Conservation (phyloP, 371 early-diverging fungal species). For the Mucor plumbeus region DNA sequence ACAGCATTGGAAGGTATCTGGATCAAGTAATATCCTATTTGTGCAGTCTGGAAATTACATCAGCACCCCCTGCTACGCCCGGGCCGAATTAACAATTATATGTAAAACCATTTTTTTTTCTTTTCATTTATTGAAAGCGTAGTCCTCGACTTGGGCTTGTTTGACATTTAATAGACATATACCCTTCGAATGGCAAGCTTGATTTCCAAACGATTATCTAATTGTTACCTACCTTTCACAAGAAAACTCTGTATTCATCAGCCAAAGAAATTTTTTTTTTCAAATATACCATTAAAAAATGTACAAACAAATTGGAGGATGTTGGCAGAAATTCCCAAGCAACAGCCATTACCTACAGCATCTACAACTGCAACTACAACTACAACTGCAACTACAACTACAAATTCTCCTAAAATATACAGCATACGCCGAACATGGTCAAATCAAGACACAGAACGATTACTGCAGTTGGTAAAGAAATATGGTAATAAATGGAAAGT, state of each 20-base stretch:
- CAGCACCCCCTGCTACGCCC: not conserved
- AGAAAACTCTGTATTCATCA: not conserved
- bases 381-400: not conserved
- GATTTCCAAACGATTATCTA: not conserved
- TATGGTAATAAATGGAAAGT: constrained; percentile 30
- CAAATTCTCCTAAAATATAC: not conserved
- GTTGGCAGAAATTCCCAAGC: not conserved
- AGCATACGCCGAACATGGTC: constrained; percentile 19
- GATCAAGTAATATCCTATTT: no score
- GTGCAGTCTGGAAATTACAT: no score
- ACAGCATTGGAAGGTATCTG: no score
- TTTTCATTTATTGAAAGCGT: not conserved
- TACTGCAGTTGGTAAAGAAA: constrained; percentile 17
- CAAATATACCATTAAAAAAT: not conserved
- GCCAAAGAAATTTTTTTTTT: not conserved
- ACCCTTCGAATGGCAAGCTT: constrained; percentile 1
- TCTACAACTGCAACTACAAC: not conserved
- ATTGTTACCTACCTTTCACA: not conserved
- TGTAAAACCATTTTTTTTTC: not conserved
- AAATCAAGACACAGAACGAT: constrained; percentile 20
- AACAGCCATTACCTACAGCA: not conserved
- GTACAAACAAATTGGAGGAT: not conserved
- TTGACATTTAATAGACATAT: constrained; percentile 1
- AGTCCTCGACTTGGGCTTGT: not conserved
- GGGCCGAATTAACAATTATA: not conserved